phyloP scores from a whole-genome alignment of 1,284 basidiomycete genomes.

The Cerioporus squamosus region DNA sequence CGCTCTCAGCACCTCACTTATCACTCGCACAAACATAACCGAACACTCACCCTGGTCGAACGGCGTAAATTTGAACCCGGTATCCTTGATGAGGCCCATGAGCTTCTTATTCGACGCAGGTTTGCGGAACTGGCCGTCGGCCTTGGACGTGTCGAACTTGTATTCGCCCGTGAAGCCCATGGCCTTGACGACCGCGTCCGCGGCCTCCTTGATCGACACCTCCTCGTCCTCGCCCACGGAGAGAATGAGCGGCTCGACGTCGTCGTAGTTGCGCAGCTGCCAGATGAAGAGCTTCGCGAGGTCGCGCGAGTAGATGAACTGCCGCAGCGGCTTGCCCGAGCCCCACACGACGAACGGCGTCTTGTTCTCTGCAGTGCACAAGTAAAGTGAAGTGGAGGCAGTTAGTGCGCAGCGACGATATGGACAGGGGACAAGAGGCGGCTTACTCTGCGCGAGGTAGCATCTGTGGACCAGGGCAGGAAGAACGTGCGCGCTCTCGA shows the following conservation, averaged over 20 bases:
- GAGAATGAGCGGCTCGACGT: conserved; percentile 88
- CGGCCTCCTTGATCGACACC: conserved; percentile 85
- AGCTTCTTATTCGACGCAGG: conserved; percentile 92
- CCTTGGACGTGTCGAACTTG: conserved; percentile 66
- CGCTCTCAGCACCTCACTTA: not conserved
- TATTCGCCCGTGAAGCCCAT: conserved; percentile 78
- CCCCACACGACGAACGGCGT: conserved; percentile 85
- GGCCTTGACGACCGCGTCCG: conserved; percentile 82
- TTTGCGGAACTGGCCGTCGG: conserved; percentile 92
- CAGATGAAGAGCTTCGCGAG: conserved; percentile 93
- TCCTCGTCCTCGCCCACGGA: conserved; percentile 88
- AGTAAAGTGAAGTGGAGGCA: no score
- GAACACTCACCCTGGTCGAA: conserved; percentile 70
- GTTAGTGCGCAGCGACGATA: not conserved
- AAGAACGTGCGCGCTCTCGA: conserved; percentile 90
- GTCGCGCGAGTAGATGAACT: conserved; percentile 94
- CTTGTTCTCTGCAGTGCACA: conserved; percentile 64
- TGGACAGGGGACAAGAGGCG: not conserved
- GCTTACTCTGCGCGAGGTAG: conserved; percentile 81
- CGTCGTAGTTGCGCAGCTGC: conserved; percentile 86
- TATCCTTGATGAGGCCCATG: conserved; percentile 62
- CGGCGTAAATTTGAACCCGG: conserved; percentile 80
- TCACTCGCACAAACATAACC: not conserved
- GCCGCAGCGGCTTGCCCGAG: conserved; percentile 85
- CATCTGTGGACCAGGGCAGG: conserved; percentile 90